These are phyloP conservation scores for Picochlorum sp. DNA, from an alignment of 139 green algal species.

Conservation along the genomic window DNA sequence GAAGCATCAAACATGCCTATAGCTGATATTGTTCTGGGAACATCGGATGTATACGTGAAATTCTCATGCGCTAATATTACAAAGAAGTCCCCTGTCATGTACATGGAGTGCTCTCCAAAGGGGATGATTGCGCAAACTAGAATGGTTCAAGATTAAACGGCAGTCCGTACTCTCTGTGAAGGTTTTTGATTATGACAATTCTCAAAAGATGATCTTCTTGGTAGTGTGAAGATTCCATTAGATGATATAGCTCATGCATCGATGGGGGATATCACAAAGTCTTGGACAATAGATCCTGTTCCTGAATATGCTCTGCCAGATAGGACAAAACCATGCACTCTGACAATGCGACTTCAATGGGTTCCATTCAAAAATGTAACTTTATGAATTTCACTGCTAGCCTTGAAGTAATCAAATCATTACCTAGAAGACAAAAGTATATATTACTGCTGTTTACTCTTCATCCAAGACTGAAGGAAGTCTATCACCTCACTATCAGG, in stretches of 20 bases:
- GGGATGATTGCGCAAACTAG: conserved; percentile 28
- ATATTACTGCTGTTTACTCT: too few relatives aligned
- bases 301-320: conserved; percentile 5
- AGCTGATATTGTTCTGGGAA: conserved; percentile 22
- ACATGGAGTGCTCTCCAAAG: conserved; percentile 11
- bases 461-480: too few relatives aligned
- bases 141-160: conserved; percentile 36
- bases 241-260: conserved; percentile 16
- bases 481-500: too few relatives aligned
- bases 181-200: conserved; percentile 37
- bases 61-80: conserved; percentile 20
- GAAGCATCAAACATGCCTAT: conserved; percentile 21
- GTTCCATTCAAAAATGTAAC: conserved; percentile 24
- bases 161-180: conserved; percentile 23
- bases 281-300: conserved; percentile 9
- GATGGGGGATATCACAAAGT: conserved; percentile 27
- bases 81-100: background rate
- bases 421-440: too few relatives aligned
- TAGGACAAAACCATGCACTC: conserved; percentile 3
- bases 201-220: conserved; percentile 20
- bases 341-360: conserved; percentile 31
- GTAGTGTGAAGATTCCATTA: conserved; percentile 30
- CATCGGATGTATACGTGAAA: conserved; percentile 38
- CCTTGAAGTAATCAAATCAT: too few relatives aligned
- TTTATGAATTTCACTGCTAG: too few relatives aligned